Evolutionary conservation across 2,329 filamentous ascomycete genomes (phyloP).

Genomic region (Calonectria naviculata): DNA sequence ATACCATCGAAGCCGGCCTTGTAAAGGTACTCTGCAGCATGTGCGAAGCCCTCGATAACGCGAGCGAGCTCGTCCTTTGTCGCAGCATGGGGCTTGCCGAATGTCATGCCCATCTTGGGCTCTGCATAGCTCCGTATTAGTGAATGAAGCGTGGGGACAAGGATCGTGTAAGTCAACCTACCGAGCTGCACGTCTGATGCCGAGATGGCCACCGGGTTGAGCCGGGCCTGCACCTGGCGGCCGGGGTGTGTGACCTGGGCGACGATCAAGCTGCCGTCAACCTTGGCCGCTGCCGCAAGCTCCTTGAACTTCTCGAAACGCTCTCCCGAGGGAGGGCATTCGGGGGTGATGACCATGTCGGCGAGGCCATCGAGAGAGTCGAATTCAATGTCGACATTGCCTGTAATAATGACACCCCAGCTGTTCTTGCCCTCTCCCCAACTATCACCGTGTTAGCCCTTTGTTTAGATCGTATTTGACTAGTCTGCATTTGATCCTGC

Average conservation of each 20-base stretch:
- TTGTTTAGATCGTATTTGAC: background rate
- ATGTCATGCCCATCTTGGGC: slow-evolving; percentile 42
- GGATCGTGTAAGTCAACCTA: slow-evolving; percentile 16
- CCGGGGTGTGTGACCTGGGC: slow-evolving; percentile 63
- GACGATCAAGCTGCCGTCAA: slow-evolving; percentile 69
- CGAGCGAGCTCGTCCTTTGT: slow-evolving; percentile 65
- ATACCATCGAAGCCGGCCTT: slow-evolving; percentile 70
- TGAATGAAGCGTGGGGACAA: no score
- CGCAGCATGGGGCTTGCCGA: slow-evolving; percentile 63
- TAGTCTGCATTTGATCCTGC: background rate
- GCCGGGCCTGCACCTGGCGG: slow-evolving; percentile 56
- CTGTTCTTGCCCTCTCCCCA: slow-evolving; percentile 62
- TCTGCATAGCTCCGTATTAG: slow-evolving; percentile 5
- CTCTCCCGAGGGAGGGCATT: slow-evolving; percentile 61
- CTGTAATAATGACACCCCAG: slow-evolving; percentile 68
- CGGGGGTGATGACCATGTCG: slow-evolving; percentile 68
- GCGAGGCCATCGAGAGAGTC: slow-evolving; percentile 66
- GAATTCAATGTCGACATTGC: slow-evolving; percentile 74
- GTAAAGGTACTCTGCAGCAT: slow-evolving; percentile 71
- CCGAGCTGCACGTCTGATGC: slow-evolving; percentile 52
- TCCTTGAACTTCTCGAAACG: slow-evolving; percentile 72
- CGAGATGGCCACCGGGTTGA: slow-evolving; percentile 52
- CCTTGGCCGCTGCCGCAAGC: slow-evolving; percentile 65
- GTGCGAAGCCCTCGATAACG: slow-evolving; percentile 70
- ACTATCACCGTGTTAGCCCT: slow-evolving; percentile 15